These are phyloP conservation scores for Boletus speciosus DNA, from an alignment of 768 basidiomycete species.

Conservation along the genomic window DNA sequence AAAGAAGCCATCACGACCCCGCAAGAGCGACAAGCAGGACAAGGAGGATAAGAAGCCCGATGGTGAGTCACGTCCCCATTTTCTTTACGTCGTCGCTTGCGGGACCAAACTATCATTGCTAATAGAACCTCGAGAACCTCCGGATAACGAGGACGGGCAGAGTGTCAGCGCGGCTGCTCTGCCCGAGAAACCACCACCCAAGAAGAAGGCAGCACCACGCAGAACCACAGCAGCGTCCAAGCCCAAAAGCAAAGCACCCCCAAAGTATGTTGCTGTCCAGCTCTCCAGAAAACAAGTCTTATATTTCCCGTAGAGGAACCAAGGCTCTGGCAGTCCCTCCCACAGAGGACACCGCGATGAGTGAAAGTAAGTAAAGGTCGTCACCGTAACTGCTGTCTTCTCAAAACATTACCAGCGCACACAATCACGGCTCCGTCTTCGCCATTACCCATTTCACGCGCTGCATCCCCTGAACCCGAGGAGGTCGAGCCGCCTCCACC, in stretches of 20 bases:
- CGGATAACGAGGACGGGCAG: slow-evolving; percentile 22
- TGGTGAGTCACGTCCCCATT: slow-evolving; percentile 35
- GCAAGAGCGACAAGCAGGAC: slow-evolving; percentile 49
- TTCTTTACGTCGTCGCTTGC: slow-evolving; percentile 18
- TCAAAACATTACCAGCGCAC: slow-evolving; percentile 40
- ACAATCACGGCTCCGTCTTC: slow-evolving; percentile 73
- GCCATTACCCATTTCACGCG: slow-evolving; percentile 42
- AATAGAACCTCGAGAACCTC: slow-evolving; percentile 30
- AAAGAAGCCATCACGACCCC: slow-evolving; percentile 48
- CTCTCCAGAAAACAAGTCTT: not conserved
- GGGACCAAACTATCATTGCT: slow-evolving; percentile 9
- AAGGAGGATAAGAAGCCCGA: slow-evolving; percentile 45
- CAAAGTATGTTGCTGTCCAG: slow-evolving; percentile 25
- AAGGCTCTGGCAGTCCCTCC: slow-evolving; percentile 33
- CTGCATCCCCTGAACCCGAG: slow-evolving; percentile 51
- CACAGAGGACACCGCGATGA: slow-evolving; percentile 50
- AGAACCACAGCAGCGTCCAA: slow-evolving; percentile 39
- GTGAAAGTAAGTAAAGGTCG: slow-evolving; percentile 52
- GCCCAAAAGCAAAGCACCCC: slow-evolving; percentile 30
- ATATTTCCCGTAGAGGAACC: slow-evolving; percentile 26
- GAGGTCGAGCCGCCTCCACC: slow-evolving; percentile 27
- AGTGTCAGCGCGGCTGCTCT: slow-evolving; percentile 9
- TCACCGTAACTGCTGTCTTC: not conserved
- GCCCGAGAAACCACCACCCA: slow-evolving; percentile 39
- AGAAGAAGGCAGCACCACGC: slow-evolving; percentile 47